These are phyloP conservation scores for Termitomyces sp. DNA, from an alignment of 768 basidiomycete species.

Conservation along the genomic window DNA sequence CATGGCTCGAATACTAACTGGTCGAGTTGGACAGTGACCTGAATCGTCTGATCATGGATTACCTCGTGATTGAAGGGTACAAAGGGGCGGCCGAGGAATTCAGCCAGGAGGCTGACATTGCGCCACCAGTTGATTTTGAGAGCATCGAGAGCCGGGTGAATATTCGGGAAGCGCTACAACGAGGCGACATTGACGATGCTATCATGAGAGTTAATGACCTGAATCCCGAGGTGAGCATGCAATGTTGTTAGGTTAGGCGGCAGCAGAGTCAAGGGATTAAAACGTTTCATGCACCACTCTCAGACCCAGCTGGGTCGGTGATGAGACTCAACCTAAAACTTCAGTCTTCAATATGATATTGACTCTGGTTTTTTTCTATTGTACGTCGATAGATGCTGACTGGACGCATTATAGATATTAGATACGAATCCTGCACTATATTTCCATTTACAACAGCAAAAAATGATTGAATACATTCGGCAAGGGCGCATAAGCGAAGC, in stretches of 20 bases:
- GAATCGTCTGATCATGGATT: slow-evolving; percentile 93
- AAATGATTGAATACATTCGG: slow-evolving; percentile 91
- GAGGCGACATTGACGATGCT: slow-evolving; percentile 92
- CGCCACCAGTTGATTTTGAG: slow-evolving; percentile 78
- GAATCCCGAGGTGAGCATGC: slow-evolving; percentile 88
- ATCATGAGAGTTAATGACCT: slow-evolving; percentile 94
- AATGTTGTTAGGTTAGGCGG: slow-evolving; percentile 3
- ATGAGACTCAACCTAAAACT: slow-evolving; percentile 81
- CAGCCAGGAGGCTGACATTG: slow-evolving; percentile 77
- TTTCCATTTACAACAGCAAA: slow-evolving; percentile 95
- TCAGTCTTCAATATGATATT: slow-evolving; percentile 95
- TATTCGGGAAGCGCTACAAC: slow-evolving; percentile 89
- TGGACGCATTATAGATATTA: slow-evolving; percentile 62
- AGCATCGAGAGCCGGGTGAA: slow-evolving; percentile 92
- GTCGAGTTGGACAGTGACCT: slow-evolving; percentile 61
- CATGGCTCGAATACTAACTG: slow-evolving; percentile 17
- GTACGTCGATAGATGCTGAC: slow-evolving; percentile 15
- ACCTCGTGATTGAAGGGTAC: slow-evolving; percentile 96
- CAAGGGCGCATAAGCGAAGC: slow-evolving; percentile 75
- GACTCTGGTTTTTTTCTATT: slow-evolving; percentile 16
- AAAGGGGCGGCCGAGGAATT: slow-evolving; percentile 95
- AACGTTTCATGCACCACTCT: slow-evolving; percentile 98
- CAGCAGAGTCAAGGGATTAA: slow-evolving; percentile 66
- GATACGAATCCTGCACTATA: slow-evolving; percentile 92
- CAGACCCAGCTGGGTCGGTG: slow-evolving; percentile 71